A percentile compares a stretch with the other conserved stretches of the same genome.
Conservation (phyloP, 176 grass and related monocot genomes). For the Thinopyrum elongatum region DNA sequence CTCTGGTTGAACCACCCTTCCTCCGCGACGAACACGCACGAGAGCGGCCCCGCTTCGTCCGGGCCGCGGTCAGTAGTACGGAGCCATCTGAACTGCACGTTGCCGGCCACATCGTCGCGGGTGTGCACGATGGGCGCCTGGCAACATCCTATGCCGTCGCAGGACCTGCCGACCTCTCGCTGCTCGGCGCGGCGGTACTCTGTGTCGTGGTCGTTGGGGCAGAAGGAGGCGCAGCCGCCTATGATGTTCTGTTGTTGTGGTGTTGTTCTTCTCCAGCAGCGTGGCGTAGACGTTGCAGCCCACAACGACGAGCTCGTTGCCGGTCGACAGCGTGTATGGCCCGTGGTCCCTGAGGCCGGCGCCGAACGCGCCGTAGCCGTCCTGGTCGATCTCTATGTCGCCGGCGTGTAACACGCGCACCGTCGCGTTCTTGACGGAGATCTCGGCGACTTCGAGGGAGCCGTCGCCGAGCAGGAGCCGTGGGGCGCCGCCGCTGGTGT, state of each 20-base stretch:
- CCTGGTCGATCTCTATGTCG: neutral
- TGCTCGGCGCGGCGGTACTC: neutral
- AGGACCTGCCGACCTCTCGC: neutral
- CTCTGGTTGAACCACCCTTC: slow-evolving; percentile 21
- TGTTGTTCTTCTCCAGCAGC: neutral
- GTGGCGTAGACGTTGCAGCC: slow-evolving; percentile 25
- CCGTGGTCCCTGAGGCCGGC: neutral
- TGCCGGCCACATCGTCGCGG: neutral
- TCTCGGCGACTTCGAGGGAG: slow-evolving; percentile 28
- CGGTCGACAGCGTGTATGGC: too few species aligned
- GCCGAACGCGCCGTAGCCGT: neutral
- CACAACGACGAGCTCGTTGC: slow-evolving; percentile 26
- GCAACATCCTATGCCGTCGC: neutral
- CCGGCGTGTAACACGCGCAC: neutral
- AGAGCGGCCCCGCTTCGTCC: too few species aligned
- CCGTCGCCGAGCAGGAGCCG: slow-evolving; percentile 33
- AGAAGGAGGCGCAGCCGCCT: slow-evolving; percentile 24
- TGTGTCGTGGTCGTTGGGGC: neutral
- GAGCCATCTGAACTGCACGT: neutral
- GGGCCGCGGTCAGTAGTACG: neutral
- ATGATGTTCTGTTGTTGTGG: neutral
- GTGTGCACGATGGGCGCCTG: neutral
- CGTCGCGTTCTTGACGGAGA: neutral
- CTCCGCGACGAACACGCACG: slow-evolving; percentile 12
- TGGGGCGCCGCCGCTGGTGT: neutral